Evolutionary conservation across 306 rosid genomes (phyloP).

Genomic region (Inga oerstediana): DNA sequence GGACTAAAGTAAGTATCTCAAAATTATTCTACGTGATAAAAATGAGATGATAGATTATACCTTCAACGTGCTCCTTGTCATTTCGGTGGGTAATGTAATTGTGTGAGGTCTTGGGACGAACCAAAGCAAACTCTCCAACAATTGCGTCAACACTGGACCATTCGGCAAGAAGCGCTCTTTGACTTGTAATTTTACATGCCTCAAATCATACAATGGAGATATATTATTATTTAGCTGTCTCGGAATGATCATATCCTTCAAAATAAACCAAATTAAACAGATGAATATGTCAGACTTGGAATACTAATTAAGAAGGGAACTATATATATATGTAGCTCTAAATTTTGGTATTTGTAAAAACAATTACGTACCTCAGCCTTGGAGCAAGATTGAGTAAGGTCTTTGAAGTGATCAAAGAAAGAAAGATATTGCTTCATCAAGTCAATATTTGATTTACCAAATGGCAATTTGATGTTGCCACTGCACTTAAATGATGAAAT

Average conservation of each 20-base stretch:
- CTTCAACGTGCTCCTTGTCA: background rate
- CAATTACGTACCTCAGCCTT: background rate
- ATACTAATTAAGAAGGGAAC: too few relatives aligned
- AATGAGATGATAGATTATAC: background rate
- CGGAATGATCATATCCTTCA: background rate
- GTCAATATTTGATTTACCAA: background rate
- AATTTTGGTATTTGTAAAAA: too few relatives aligned
- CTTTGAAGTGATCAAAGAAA: background rate
- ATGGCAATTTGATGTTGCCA: background rate
- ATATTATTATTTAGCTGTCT: too few relatives aligned
- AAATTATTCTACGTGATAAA: too few relatives aligned
- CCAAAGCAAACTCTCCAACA: background rate
- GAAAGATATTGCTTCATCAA: background rate
- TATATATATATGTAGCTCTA: too few relatives aligned
- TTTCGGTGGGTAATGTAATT: background rate
- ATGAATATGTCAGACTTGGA: too few relatives aligned
- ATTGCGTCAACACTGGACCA: background rate
- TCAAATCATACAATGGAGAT: background rate
- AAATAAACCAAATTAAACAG: background rate
- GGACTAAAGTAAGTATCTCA: too few relatives aligned
- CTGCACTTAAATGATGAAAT: background rate
- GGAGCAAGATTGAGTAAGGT: background rate
- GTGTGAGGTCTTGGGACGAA: background rate
- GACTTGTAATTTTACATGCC: background rate
- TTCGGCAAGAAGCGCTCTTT: too few relatives aligned